Conservation (phyloP, 2,329 filamentous ascomycete genomes). For the Talaromyces marneffei region DNA sequence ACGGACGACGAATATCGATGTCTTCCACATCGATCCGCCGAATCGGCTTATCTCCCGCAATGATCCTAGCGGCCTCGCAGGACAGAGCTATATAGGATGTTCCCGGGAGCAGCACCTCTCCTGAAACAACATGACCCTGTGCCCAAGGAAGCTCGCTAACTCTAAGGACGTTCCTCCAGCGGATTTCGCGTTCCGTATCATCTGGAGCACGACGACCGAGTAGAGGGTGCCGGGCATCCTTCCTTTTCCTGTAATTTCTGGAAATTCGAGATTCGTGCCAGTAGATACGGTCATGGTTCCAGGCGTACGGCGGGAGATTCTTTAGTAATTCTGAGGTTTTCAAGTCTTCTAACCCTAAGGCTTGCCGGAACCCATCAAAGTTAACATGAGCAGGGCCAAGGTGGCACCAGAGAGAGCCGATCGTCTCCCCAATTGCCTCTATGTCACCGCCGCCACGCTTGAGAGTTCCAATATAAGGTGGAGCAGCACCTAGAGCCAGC, state of each 20-base stretch:
- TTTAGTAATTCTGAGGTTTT: slow-evolving; percentile 14
- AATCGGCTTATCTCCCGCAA: too few relatives aligned
- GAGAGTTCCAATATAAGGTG: slow-evolving; percentile 16
- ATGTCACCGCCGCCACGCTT: slow-evolving; percentile 14
- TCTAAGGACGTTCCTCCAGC: too few relatives aligned
- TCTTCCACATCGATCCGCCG: too few relatives aligned
- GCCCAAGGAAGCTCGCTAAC: too few relatives aligned
- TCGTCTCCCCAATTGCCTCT: slow-evolving; percentile 6
- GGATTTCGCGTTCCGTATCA: too few relatives aligned
- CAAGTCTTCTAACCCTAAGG: too few relatives aligned
- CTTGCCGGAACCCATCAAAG: neutral
- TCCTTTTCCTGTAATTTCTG: slow-evolving; percentile 14
- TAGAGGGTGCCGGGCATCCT: too few relatives aligned
- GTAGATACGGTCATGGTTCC: slow-evolving; percentile 15
- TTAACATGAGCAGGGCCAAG: slow-evolving; percentile 13
- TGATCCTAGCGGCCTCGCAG: too few relatives aligned
- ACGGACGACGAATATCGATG: too few relatives aligned
- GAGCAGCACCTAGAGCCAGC: neutral
- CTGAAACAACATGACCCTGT: too few relatives aligned
- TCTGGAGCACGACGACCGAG: slow-evolving; percentile 17
- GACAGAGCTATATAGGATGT: too few relatives aligned
- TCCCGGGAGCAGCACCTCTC: too few relatives aligned
- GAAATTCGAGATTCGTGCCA: slow-evolving; percentile 20
- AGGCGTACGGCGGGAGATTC: slow-evolving; percentile 18
- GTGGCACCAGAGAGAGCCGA: slow-evolving; percentile 19